Evolutionary conservation across 1,284 basidiomycete genomes (phyloP).

Genomic region (Erythrobasidium hasegawianum): DNA sequence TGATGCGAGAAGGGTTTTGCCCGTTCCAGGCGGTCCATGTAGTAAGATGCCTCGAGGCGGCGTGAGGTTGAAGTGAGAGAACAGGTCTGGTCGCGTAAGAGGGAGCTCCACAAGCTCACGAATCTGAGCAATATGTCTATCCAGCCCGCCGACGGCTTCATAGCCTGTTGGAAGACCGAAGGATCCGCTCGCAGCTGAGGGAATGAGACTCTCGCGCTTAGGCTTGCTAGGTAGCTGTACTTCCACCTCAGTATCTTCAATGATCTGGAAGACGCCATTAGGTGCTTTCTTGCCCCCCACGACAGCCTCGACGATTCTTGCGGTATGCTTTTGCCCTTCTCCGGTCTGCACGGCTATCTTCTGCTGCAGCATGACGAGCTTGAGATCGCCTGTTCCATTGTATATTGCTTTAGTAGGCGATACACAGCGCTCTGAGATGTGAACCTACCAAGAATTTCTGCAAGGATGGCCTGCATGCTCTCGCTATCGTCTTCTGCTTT

Average conservation of each 20-base stretch:
- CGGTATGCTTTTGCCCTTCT: background rate
- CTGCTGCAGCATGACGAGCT: slow-evolving; percentile 19
- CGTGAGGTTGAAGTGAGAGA: slow-evolving; percentile 71
- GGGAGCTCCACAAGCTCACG: slow-evolving; percentile 93
- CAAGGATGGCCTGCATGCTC: background rate
- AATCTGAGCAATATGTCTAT: slow-evolving; percentile 81
- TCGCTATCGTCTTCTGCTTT: slow-evolving; percentile 8
- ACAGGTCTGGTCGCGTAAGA: slow-evolving; percentile 81
- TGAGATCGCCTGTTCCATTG: slow-evolving; percentile 21
- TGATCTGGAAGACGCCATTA: slow-evolving; percentile 14
- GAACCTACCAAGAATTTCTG: slow-evolving; percentile 4
- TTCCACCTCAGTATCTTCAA: slow-evolving; percentile 10
- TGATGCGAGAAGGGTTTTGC: slow-evolving; percentile 87
- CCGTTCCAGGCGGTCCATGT: slow-evolving; percentile 89
- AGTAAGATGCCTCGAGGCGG: slow-evolving; percentile 65
- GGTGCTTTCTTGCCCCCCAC: slow-evolving; percentile 18
- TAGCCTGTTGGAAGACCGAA: slow-evolving; percentile 48
- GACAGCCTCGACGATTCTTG: slow-evolving; percentile 9
- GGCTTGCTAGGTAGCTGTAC: slow-evolving; percentile 12
- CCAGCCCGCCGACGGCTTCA: slow-evolving; percentile 78
- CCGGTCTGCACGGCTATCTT: background rate
- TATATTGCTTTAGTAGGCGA: background rate
- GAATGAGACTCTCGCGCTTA: slow-evolving; percentile 26
- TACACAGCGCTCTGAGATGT: background rate
- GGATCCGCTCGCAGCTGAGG: slow-evolving; percentile 13